Evolutionary conservation across 176 grass and related monocot species (phyloP).

Genomic region (Chloris gayana): DNA sequence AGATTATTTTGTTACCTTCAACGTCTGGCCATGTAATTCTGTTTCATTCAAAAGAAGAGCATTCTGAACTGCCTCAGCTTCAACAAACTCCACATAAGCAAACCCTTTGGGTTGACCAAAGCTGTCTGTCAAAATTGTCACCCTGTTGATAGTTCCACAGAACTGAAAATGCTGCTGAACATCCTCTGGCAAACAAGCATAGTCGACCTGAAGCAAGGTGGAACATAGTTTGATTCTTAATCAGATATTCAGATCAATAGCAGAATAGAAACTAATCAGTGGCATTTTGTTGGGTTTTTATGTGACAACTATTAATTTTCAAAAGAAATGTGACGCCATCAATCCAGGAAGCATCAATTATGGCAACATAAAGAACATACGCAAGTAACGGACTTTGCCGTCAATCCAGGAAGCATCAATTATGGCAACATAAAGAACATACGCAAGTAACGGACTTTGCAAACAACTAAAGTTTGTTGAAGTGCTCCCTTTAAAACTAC

Average conservation of each 20-base stretch:
- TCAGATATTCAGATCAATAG: slow-evolving; percentile 11
- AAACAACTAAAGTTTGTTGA: background rate
- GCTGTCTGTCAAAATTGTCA: slow-evolving; percentile 69
- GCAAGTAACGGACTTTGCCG: no score
- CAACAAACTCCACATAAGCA: slow-evolving; percentile 82
- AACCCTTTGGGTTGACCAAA: slow-evolving; percentile 77
- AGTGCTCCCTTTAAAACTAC: background rate
- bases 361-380: background rate
- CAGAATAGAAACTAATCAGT: background rate
- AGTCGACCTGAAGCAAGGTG: slow-evolving; percentile 69
- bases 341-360: slow-evolving; percentile 14
- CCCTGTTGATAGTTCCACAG: slow-evolving; percentile 75
- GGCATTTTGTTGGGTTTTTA: background rate
- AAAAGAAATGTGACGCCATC: slow-evolving; percentile 4
- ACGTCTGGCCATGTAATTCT: slow-evolving; percentile 59
- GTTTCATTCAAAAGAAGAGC: slow-evolving; percentile 71
- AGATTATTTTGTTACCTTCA: slow-evolving; percentile 55
- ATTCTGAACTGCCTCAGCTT: slow-evolving; percentile 68
- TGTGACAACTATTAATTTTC: background rate
- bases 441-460: background rate
- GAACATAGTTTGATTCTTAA: slow-evolving; percentile 13
- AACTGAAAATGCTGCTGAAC: slow-evolving; percentile 80
- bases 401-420: background rate
- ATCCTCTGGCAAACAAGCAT: slow-evolving; percentile 67
- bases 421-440: slow-evolving; percentile 7